Evolutionary conservation across 345 rosid species (phyloP).

Genomic region (Rhizophora apiculata): DNA sequence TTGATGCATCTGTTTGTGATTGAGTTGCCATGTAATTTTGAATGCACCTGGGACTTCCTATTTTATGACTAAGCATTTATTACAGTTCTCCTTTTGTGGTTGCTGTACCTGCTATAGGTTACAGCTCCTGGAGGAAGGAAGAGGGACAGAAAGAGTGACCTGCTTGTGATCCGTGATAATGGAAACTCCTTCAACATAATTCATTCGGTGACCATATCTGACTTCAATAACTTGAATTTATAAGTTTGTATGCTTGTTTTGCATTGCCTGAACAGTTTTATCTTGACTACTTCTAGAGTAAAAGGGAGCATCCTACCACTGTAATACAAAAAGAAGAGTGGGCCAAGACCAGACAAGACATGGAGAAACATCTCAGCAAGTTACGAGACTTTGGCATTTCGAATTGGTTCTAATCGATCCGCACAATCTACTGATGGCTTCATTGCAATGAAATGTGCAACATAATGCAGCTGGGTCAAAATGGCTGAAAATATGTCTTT

Average conservation of each 20-base stretch:
- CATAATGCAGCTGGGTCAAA: background rate
- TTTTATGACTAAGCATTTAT: background rate
- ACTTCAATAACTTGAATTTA: background rate
- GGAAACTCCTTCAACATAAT: slow-evolving; percentile 79
- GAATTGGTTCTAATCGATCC: slow-evolving; percentile 64
- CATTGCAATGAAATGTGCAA: background rate
- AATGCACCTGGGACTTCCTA: background rate
- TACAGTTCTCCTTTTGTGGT: background rate
- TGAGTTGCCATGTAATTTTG: background rate
- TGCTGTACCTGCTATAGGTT: slow-evolving; percentile 39
- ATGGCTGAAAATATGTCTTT: background rate
- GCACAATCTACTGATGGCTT: background rate
- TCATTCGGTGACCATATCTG: slow-evolving; percentile 43
- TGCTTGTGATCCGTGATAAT: slow-evolving; percentile 77
- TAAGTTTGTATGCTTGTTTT: background rate
- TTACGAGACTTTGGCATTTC: slow-evolving; percentile 74
- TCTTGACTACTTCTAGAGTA: slow-evolving; percentile 38
- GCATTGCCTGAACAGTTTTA: background rate
- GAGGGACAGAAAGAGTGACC: slow-evolving; percentile 75
- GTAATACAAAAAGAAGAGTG: slow-evolving; percentile 89
- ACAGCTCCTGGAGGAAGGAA: slow-evolving; percentile 79
- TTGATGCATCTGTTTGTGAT: background rate
- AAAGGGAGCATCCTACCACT: slow-evolving; percentile 69
- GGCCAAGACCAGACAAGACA: slow-evolving; percentile 63
- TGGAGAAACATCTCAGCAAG: slow-evolving; percentile 92